phyloP scores from a whole-genome alignment of 371 early-diverging fungal genomes.

The Fennellomyces sp. region DNA sequence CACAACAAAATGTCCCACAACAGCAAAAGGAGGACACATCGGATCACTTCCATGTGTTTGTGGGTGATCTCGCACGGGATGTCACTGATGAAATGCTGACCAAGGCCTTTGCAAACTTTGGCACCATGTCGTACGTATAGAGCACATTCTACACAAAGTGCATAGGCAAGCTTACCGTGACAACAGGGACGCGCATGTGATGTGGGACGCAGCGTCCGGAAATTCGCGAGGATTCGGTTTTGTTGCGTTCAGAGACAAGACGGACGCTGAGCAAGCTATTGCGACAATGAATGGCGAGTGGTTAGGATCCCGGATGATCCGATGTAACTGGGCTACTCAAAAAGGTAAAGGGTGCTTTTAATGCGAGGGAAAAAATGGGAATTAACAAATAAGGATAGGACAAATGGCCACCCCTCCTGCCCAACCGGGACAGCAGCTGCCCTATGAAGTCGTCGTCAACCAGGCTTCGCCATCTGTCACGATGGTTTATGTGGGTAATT shows the following conservation, averaged over 20 bases:
- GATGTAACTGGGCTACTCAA: constrained; percentile 76
- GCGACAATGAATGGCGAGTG: constrained; percentile 87
- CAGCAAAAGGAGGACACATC: constrained; percentile 54
- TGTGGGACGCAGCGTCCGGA: constrained; percentile 76
- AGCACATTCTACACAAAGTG: no score
- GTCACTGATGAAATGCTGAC: constrained; percentile 74
- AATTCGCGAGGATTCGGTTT: constrained; percentile 87
- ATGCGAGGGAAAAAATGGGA: background rate
- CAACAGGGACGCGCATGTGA: constrained; percentile 60
- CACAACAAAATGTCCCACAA: constrained; percentile 25
- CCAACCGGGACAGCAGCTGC: constrained; percentile 56
- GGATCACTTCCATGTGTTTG: constrained; percentile 83
- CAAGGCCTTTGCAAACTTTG: constrained; percentile 70
- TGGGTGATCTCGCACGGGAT: constrained; percentile 87
- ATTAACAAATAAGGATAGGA: constrained; percentile 12
- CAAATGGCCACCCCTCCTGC: constrained; percentile 58
- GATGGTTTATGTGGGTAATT: constrained; percentile 88
- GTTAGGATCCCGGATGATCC: constrained; percentile 64
- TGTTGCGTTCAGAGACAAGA: constrained; percentile 79
- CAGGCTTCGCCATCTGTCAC: constrained; percentile 83
- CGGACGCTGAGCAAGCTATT: constrained; percentile 82
- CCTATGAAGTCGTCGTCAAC: constrained; percentile 71
- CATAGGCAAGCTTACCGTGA: no score
- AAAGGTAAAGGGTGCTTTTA: no score
- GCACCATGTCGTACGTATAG: constrained; percentile 64